phyloP scores from a whole-genome alignment of 2,329 filamentous ascomycete species.

The Scytalidium sp. region DNA sequence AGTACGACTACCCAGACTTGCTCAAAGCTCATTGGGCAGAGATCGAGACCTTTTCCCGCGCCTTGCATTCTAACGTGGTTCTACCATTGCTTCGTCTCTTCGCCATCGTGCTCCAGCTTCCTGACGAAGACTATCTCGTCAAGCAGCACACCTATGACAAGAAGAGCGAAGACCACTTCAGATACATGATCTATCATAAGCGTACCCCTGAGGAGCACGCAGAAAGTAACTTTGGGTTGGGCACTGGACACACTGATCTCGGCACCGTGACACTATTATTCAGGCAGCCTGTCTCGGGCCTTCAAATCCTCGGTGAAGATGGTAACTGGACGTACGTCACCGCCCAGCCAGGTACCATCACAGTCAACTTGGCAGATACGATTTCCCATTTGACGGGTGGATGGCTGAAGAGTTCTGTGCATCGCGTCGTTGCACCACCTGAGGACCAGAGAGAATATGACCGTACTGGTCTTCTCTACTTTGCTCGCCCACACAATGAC shows the following conservation, averaged over 20 bases:
- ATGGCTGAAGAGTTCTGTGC: constrained; percentile 40
- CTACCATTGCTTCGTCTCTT: constrained; percentile 57
- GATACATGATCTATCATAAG: constrained; percentile 58
- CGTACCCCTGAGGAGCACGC: constrained; percentile 46
- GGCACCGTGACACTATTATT: constrained; percentile 56
- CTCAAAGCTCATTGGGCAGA: constrained; percentile 47
- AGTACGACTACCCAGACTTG: constrained; percentile 39
- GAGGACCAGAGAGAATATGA: constrained; percentile 35
- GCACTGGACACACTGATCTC: constrained; percentile 52
- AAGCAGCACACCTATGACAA: constrained; percentile 54
- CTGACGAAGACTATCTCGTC: constrained; percentile 54
- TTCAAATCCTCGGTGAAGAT: constrained; percentile 51
- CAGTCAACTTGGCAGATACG: constrained; percentile 48
- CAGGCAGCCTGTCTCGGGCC: constrained; percentile 53
- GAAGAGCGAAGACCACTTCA: constrained; percentile 58
- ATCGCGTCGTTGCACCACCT: constrained; percentile 33
- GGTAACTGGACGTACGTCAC: constrained; percentile 49
- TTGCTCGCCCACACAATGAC: constrained; percentile 33
- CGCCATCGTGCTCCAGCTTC: constrained; percentile 57
- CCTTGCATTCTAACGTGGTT: constrained; percentile 52
- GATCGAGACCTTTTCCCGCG: constrained; percentile 48
- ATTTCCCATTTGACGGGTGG: constrained; percentile 47
- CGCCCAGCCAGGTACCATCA: constrained; percentile 46
- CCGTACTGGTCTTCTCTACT: constrained; percentile 42
- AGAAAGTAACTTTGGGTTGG: constrained; percentile 40